A percentile compares a stretch with the other conserved stretches of the same genome.
These are phyloP conservation scores for Populus tremula DNA, from an alignment of 345 rosid genomes.

Conservation along the genomic window DNA sequence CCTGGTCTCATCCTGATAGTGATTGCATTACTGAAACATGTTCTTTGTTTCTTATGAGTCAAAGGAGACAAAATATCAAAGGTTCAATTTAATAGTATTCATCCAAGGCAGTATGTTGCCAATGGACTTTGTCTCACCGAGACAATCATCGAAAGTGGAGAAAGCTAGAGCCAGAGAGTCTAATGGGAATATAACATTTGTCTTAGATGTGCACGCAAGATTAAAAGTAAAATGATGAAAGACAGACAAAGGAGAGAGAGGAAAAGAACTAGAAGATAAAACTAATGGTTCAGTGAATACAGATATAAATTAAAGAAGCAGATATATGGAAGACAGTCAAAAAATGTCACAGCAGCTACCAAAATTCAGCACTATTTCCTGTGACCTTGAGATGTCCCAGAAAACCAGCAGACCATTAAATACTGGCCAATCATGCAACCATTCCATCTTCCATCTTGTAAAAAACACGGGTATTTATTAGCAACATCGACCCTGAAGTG, in stretches of 20 bases:
- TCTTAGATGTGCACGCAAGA: not conserved
- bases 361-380: not conserved
- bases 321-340: not conserved
- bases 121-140: not conserved
- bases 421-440: not conserved
- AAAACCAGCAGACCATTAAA: conserved; percentile 11
- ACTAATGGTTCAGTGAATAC: not conserved
- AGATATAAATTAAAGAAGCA: not conserved
- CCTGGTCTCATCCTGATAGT: not conserved
- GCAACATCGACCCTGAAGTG: conserved; percentile 46
- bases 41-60: not conserved
- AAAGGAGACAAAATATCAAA: not conserved
- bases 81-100: not conserved
- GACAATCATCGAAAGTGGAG: too few species aligned
- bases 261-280: not conserved
- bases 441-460: not conserved
- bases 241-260: not conserved
- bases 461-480: conserved; percentile 7
- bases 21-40: not conserved
- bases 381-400: conserved; percentile 1
- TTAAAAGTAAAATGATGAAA: not conserved
- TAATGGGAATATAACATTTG: not conserved
- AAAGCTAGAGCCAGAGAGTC: too few species aligned
- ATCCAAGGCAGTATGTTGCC: not conserved
- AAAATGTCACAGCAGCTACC: not conserved